Evolutionary conservation across 2,329 filamentous ascomycete genomes (phyloP), one percentile per base, ranked within the genome.

Genomic region (Phaeosphaeriaceae sp.): DNA sequence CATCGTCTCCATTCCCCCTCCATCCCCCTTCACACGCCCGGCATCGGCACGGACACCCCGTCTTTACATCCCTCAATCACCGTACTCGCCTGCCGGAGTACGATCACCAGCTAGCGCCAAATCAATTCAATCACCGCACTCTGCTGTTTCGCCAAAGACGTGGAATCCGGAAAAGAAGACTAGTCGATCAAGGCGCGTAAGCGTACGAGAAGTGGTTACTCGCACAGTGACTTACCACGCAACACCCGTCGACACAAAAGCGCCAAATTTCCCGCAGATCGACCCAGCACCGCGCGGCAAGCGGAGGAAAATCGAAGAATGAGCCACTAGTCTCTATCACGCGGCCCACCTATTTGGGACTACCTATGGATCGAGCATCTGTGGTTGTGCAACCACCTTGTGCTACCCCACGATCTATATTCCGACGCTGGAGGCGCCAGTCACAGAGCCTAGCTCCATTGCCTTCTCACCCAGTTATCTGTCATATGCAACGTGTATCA

Each of bases 251-350:
- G 69, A 74, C 39, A 68, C 63, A 43, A 66, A 68, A 49, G 66
- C 68, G 43, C 68, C 70, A 32, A 61, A 86, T 53, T 72, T 71
- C 53, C 68, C 69, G n/a, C 81, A 87, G 58, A 90, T 97, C 77
- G 89, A 92, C 59, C 90, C 92, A 18, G 91, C 92, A 30, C 93
- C 92, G 6, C 92, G 92, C 74, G 92, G 92, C 58, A 97, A 97
- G 83, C 86, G 92, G 77, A 87, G 92, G 77, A 95, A 90, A 79
- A 75, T 85, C 50, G 81, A 83, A 61, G 80, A 76, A 58, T 54
- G 21, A 20, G 16, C 35, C 37, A 35, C 28, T 43, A 33, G 9
- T 38, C 44, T 46, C 44, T 46, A 61, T 61, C 55, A 53, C 60
- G 51, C 58, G 49, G 47, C 42, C 40, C 54, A 41, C 61, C 52